phyloP scores from a whole-genome alignment of 2,329 filamentous ascomycete genomes.

The Arthrobotrys conoides region DNA sequence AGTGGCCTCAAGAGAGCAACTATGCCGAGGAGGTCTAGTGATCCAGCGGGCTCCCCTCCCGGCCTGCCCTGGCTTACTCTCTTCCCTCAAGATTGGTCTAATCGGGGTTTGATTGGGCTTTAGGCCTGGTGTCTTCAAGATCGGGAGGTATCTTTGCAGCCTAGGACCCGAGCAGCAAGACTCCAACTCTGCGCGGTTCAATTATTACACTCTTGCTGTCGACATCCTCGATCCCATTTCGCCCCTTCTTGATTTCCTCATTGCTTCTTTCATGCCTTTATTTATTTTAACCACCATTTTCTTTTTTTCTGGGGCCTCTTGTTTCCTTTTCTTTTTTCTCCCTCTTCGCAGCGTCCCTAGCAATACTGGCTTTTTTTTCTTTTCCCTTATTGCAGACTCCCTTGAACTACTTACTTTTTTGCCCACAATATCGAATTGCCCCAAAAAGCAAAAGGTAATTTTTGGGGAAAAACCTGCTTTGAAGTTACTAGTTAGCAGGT shows the following conservation, averaged over 20 bases:
- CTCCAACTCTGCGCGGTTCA: constrained; percentile 58
- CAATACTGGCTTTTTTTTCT: constrained; percentile 2
- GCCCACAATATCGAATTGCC: constrained; percentile 42
- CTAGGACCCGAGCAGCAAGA: constrained; percentile 51
- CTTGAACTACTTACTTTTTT: constrained; percentile 14
- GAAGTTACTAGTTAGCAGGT: constrained; percentile 5
- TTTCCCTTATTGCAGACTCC: constrained; percentile 14
- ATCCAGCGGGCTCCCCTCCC: constrained; percentile 25
- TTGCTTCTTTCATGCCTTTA: constrained; percentile 39
- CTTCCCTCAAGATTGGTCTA: constrained; percentile 25
- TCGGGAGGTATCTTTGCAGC: constrained; percentile 59
- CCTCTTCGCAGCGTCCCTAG: too few species aligned
- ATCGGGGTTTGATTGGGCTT: background rate
- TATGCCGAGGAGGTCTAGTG: constrained; percentile 27
- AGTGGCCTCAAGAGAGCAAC: constrained; percentile 43
- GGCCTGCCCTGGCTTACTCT: background rate
- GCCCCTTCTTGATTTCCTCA: constrained; percentile 43
- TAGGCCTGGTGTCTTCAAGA: constrained; percentile 29
- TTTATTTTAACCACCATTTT: constrained; percentile 29
- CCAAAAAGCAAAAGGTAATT: constrained; percentile 36
- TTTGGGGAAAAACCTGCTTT: constrained; percentile 50
- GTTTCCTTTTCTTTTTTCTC: constrained; percentile 21
- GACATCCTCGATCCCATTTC: constrained; percentile 32
- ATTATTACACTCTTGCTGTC: constrained; percentile 25
- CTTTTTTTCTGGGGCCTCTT: background rate